A percentile compares a stretch with the other conserved stretches of the same genome.
Conservation (phyloP, 2,329 filamentous ascomycete genomes). For the Alternaria brassicae region DNA sequence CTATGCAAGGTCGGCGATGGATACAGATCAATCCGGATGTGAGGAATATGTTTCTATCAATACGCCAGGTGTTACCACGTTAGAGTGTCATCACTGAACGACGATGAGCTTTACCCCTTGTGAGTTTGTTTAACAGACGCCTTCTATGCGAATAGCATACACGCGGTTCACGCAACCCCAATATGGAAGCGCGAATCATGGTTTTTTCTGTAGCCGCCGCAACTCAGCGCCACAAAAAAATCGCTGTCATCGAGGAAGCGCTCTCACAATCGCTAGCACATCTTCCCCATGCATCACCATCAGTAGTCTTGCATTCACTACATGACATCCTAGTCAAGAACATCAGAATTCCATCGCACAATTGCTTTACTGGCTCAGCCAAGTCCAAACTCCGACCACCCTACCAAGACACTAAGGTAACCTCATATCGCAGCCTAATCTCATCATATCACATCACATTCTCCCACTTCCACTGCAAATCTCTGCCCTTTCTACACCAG, state of each 20-base stretch:
- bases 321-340: background rate
- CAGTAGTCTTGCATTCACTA: background rate
- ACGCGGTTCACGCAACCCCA: too few relatives aligned
- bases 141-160: background rate
- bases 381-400: background rate
- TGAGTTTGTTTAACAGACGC: background rate
- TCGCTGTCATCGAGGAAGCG: background rate
- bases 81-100: background rate
- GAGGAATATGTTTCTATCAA: background rate
- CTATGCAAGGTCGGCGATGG: background rate
- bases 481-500: background rate
- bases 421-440: background rate
- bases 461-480: background rate
- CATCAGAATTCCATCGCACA: background rate
- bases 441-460: conserved; percentile 2
- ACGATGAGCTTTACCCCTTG: background rate
- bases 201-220: background rate
- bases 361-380: background rate
- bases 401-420: background rate
- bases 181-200: background rate
- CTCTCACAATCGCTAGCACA: background rate
- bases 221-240: background rate
- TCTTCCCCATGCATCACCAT: background rate
- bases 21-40: background rate
- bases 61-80: background rate